A percentile compares a stretch with the other conserved stretches of the same genome.
phyloP scores from a whole-genome alignment of 2,329 filamentous ascomycete genomes.

The Penicillium freii region DNA sequence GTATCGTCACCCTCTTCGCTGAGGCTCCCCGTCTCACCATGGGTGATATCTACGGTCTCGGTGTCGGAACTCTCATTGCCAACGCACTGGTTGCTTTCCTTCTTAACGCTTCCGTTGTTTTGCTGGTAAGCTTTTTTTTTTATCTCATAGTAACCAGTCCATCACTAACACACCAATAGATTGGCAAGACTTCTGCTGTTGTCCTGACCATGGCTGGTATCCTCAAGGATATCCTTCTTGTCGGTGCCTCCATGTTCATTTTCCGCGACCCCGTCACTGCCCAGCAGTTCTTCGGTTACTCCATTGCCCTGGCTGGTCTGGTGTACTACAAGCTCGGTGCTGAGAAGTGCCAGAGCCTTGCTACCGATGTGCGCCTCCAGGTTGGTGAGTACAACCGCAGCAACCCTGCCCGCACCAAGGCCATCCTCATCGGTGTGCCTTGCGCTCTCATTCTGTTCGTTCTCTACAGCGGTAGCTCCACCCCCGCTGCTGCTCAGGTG shows the following conservation, averaged over 20 bases:
- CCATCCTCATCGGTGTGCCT: conserved; percentile 18
- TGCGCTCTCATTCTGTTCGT: conserved; percentile 20
- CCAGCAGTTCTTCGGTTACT: conserved; percentile 73
- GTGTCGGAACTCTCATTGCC: conserved; percentile 61
- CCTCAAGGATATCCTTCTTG: conserved; percentile 79
- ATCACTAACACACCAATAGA: conserved; percentile 37
- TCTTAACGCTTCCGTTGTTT: conserved; percentile 76
- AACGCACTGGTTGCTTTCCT: conserved; percentile 75
- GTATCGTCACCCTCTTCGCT: conserved; percentile 62
- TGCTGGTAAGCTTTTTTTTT: conserved; percentile 48
- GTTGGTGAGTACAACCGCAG: conserved; percentile 28
- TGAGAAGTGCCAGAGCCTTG: conserved; percentile 52
- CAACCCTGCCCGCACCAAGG: conserved; percentile 25
- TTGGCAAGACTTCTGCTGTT: conserved; percentile 78
- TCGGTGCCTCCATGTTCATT: conserved; percentile 69
- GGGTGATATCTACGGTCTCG: conserved; percentile 68
- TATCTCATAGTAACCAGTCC: neutral
- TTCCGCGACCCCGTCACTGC: conserved; percentile 68
- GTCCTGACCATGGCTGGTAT: conserved; percentile 80
- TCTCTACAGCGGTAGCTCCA: conserved; percentile 22
- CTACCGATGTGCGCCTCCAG: conserved; percentile 44
- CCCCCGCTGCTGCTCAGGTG: conserved; percentile 10
- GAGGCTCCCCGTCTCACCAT: conserved; percentile 68
- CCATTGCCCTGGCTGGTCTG: conserved; percentile 63
- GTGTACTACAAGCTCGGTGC: conserved; percentile 65